Evolutionary conservation across 208 protist species (phyloP), one percentile per base, ranked within the genome.

Genomic region (Leishmania tropica): DNA sequence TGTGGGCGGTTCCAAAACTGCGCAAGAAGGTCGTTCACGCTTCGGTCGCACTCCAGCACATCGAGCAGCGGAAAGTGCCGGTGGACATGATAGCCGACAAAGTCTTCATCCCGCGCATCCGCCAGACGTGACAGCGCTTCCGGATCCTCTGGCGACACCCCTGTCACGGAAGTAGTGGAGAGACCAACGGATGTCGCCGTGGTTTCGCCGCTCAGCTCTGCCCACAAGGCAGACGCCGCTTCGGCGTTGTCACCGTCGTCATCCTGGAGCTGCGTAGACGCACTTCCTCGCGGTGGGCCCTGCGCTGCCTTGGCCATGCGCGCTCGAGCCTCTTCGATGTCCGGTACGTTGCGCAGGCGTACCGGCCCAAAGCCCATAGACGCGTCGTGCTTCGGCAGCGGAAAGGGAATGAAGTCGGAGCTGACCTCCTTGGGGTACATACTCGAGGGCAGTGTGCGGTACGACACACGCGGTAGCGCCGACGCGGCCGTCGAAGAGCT

Each of bases 321-420:
- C 56, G 81, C 80, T 60, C 82, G 42, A 10, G 90, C 91, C 15
- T 64, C 65, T 68, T 92, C 93, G 56, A 97, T 84, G 78, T 97
- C 94, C 7, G 94, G 93, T 71, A 98, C 90, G 75, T 98, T 89
- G 37, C 67, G 86, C 58, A 98, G 67, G 19, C 92, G 87, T 78
- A 95, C 89, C 53, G 95, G 95, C 0, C 95, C 95, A 75, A 94
- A 96, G 31, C 93, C 95, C 58, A 98, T 76, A 1, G 84, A 80
- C 24, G 79, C 90, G 78, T 98, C 95, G 81, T 96, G 92, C 80
- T 92, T 95, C 4, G 95, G 93, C 31, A 98, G 83, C 19, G 95
- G 95, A 81, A 96, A 98, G 0, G 95, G 95, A 0, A 92, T 98
- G 76, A 96, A 96, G 73, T 91, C 79, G 0, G 88, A 56, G 5